Conservation (phyloP, 2,329 filamentous ascomycete species). For the Clarireedia monteithiana region DNA sequence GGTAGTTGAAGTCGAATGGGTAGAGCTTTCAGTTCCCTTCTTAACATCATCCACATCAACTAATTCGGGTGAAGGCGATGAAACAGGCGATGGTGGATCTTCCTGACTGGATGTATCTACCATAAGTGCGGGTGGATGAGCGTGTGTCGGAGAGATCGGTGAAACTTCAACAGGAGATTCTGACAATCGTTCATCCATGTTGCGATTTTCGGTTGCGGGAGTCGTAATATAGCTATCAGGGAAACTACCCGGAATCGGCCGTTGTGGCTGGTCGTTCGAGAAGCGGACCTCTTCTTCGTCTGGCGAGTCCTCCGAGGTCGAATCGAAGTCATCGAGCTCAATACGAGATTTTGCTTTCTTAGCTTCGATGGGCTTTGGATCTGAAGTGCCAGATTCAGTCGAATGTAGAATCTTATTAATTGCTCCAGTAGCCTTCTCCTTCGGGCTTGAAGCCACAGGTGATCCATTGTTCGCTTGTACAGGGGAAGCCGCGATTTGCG, state of each 20-base stretch:
- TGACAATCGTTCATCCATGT: constrained; percentile 42
- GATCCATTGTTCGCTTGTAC: constrained; percentile 23
- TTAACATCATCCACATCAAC: constrained; percentile 39
- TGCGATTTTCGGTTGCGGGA: constrained; percentile 28
- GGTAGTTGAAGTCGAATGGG: constrained; percentile 47
- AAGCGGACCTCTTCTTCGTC: constrained; percentile 23
- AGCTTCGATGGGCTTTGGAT: constrained; percentile 47
- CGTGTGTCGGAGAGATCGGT: constrained; percentile 40
- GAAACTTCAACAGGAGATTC: constrained; percentile 65
- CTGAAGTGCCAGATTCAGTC: constrained; percentile 33
- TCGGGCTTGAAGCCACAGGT: constrained; percentile 32
- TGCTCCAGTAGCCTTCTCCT: constrained; percentile 33
- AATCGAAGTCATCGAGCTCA: constrained; percentile 62
- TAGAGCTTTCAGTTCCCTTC: constrained; percentile 40
- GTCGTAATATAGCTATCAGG: constrained; percentile 28
- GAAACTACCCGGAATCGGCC: constrained; percentile 28
- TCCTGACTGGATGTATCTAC: constrained; percentile 66
- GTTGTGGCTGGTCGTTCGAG: constrained; percentile 20
- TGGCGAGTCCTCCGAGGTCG: constrained; percentile 36
- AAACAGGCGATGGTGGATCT: constrained; percentile 52
- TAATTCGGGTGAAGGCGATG: constrained; percentile 57
- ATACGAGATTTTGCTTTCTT: constrained; percentile 54
- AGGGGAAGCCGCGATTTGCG: constrained; percentile 18
- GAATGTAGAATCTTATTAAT: constrained; percentile 38
- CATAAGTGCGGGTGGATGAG: constrained; percentile 57